These are phyloP conservation scores for Verticillium klebahnii DNA, from an alignment of 2,329 filamentous ascomycete species.

Conservation along the genomic window DNA sequence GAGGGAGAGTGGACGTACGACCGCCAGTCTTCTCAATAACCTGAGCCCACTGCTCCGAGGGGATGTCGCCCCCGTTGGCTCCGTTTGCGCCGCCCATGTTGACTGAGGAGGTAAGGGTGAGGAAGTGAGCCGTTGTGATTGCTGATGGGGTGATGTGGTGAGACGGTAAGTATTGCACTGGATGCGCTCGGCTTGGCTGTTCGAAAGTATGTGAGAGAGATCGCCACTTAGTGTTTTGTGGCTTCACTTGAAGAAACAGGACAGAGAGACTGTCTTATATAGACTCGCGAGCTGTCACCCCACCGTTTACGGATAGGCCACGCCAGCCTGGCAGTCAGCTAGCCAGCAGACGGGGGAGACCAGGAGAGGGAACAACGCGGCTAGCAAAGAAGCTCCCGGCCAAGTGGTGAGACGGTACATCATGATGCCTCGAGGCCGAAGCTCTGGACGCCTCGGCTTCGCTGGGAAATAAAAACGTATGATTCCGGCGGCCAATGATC, in stretches of 20 bases:
- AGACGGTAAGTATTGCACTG: too few relatives aligned
- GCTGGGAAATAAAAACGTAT: neutral
- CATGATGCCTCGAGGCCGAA: neutral
- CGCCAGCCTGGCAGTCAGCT: neutral
- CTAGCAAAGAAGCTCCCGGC: neutral
- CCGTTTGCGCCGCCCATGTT: constrained; percentile 18
- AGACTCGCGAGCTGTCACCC: neutral
- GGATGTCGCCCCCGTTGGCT: constrained; percentile 41
- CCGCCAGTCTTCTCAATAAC: constrained; percentile 79
- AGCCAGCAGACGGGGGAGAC: too few relatives aligned
- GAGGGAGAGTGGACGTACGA: constrained; percentile 38
- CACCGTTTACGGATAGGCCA: neutral
- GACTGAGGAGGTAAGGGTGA: neutral
- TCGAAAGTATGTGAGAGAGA: neutral
- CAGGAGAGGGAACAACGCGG: neutral
- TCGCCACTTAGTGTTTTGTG: neutral
- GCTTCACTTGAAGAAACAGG: neutral
- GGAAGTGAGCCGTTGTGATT: neutral
- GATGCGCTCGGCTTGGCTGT: neutral
- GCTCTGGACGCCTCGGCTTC: neutral
- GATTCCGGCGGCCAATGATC: neutral
- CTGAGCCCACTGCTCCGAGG: constrained; percentile 85
- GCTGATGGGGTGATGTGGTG: neutral
- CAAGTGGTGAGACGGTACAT: neutral
- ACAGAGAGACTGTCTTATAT: neutral